Percentiles rank a stretch among this genome's conserved stretches.
These are phyloP conservation scores for Teunomyces pallodes DNA, from an alignment of 805 yeast genomes.

Conservation along the genomic window DNA sequence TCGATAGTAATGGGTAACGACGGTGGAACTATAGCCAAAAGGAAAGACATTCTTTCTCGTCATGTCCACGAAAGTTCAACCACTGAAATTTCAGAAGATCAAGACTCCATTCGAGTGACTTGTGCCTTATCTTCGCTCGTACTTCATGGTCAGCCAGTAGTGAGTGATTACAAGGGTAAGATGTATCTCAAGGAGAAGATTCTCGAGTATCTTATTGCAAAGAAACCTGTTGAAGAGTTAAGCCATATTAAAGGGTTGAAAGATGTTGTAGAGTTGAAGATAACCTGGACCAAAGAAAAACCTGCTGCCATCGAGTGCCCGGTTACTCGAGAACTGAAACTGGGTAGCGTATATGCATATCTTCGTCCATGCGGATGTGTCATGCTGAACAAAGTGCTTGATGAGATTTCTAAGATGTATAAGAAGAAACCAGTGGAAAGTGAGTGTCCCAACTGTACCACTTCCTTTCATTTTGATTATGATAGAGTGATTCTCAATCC, in stretches of 20 bases:
- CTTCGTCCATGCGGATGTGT: constrained; percentile 42
- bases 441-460: constrained; percentile 34
- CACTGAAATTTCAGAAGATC: constrained; percentile 13
- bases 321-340: constrained; percentile 20
- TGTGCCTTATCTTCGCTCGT: constrained; percentile 48
- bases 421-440: constrained; percentile 8
- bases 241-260: constrained; percentile 21
- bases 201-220: constrained; percentile 51
- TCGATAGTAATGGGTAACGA: constrained; percentile 43
- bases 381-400: constrained; percentile 22
- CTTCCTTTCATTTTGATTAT: constrained; percentile 16
- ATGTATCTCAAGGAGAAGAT: constrained; percentile 64
- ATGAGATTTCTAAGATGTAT: constrained; percentile 14
- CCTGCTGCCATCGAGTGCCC: constrained; percentile 29
- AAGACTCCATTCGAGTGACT: constrained; percentile 37
- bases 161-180: constrained; percentile 67
- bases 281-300: constrained; percentile 17
- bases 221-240: constrained; percentile 13
- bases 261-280: constrained; percentile 25
- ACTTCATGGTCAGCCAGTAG: constrained; percentile 48
- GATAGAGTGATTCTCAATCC: constrained; percentile 37
- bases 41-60: constrained; percentile 46
- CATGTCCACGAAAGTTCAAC: constrained; percentile 16
- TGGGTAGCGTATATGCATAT: constrained; percentile 22
- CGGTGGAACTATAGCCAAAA: constrained; percentile 69